These are phyloP conservation scores for Phytopythium delawarense DNA, from an alignment of 352 stramenopile species.

Conservation along the genomic window DNA sequence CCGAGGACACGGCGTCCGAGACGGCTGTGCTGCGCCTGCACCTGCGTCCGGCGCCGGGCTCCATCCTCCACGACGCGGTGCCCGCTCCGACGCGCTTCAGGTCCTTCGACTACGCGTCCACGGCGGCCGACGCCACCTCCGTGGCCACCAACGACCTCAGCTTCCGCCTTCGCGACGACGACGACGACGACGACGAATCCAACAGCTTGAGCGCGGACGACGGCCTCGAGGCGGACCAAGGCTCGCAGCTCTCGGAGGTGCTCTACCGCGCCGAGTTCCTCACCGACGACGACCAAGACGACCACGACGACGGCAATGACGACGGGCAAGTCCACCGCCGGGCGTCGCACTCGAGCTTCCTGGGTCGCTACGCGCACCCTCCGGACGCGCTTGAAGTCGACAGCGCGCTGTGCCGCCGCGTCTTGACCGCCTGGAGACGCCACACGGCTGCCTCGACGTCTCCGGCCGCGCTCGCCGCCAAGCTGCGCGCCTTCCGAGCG, in stretches of 20 bases:
- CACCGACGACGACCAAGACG: slow-evolving; percentile 18
- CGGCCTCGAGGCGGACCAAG: slow-evolving; percentile 42
- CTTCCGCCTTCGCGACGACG: slow-evolving; percentile 7
- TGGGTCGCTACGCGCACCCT: background rate
- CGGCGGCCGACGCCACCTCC: slow-evolving; percentile 21
- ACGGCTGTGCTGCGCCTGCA: background rate
- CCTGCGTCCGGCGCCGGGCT: slow-evolving; percentile 2
- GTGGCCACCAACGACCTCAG: slow-evolving; percentile 13
- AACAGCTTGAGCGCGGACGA: slow-evolving; percentile 16
- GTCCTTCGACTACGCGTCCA: slow-evolving; percentile 56
- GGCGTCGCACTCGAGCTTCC: background rate
- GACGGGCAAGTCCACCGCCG: background rate
- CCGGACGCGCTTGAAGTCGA: background rate
- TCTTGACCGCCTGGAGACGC: slow-evolving; percentile 11
- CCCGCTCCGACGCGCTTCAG: background rate
- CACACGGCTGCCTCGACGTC: slow-evolving; percentile 7
- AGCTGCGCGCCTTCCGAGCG: slow-evolving; percentile 38
- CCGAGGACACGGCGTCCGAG: slow-evolving; percentile 36
- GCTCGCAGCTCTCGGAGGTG: slow-evolving; percentile 55
- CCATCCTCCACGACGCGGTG: slow-evolving; percentile 2
- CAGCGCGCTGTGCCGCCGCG: slow-evolving; percentile 20
- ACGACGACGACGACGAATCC: slow-evolving; percentile 15
- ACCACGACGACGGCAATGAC: background rate
- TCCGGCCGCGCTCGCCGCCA: slow-evolving; percentile 19
- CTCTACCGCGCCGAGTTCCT: slow-evolving; percentile 47